phyloP scores from a whole-genome alignment of 306 rosid species.

The Trifolium pratense region DNA sequence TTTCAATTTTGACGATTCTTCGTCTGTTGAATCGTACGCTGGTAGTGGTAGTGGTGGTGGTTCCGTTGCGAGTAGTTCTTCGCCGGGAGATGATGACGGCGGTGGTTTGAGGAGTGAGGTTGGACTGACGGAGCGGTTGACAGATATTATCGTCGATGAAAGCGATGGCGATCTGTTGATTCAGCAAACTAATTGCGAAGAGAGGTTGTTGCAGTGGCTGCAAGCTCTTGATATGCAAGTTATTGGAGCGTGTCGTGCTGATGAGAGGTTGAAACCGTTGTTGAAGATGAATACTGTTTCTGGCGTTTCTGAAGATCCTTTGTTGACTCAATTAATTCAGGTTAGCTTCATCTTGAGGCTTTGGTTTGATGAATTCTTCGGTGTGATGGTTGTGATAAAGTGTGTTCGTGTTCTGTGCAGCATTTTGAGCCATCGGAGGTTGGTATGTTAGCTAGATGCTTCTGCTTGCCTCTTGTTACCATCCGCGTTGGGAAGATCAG shows the following conservation, averaged over 20 bases:
- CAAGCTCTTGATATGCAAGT: slow-evolving; percentile 95
- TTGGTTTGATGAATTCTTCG: slow-evolving; percentile 3
- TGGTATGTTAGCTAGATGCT: slow-evolving; percentile 96
- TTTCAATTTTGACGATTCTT: slow-evolving; percentile 52
- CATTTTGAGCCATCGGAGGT: slow-evolving; percentile 97
- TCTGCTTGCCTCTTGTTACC: slow-evolving; percentile 93
- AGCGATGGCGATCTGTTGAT: slow-evolving; percentile 87
- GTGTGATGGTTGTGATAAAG: neutral
- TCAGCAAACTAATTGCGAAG: slow-evolving; percentile 73
- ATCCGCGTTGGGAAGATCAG: slow-evolving; percentile 84
- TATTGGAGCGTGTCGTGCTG: slow-evolving; percentile 92
- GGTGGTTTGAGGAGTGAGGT: slow-evolving; percentile 57
- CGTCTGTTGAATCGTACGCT: slow-evolving; percentile 38
- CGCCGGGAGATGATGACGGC: slow-evolving; percentile 40
- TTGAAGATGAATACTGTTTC: slow-evolving; percentile 73
- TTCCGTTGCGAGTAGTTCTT: slow-evolving; percentile 41
- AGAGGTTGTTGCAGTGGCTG: slow-evolving; percentile 73
- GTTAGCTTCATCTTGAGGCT: slow-evolving; percentile 44
- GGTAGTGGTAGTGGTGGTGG: slow-evolving; percentile 30
- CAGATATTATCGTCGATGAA: slow-evolving; percentile 74
- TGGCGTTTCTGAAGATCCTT: slow-evolving; percentile 86
- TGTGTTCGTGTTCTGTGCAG: slow-evolving; percentile 43
- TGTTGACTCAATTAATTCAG: slow-evolving; percentile 87
- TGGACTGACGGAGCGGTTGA: slow-evolving; percentile 74
- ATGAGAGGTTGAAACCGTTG: slow-evolving; percentile 89